A percentile compares a stretch with the other conserved stretches of the same genome.
Conservation (phyloP, 2,329 filamentous ascomycete species). For the Colletotrichum endophyticum region DNA sequence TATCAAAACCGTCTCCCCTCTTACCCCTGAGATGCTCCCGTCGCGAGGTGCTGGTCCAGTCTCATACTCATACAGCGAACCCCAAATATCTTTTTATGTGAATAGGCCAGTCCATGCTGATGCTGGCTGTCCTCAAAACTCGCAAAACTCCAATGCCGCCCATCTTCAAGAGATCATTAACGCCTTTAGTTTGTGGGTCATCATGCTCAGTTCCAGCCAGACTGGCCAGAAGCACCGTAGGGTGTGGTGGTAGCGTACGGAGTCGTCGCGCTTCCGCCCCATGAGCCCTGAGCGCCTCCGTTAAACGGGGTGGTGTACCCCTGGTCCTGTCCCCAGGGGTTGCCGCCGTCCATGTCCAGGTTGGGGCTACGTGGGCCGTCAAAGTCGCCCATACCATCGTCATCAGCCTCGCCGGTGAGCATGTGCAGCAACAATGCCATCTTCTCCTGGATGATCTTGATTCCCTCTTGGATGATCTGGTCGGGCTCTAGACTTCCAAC, state of each 20-base stretch:
- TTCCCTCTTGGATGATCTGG: conserved; percentile 85
- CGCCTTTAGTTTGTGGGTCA: conserved; percentile 7
- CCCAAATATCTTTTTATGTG: background rate
- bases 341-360: conserved; percentile 62
- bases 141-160: conserved; percentile 15
- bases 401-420: conserved; percentile 57
- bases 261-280: conserved; percentile 63
- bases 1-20: background rate
- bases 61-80: background rate
- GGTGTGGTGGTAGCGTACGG: conserved; percentile 47
- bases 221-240: conserved; percentile 56
- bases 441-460: conserved; percentile 88
- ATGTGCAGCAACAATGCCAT: conserved; percentile 79
- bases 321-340: conserved; percentile 60
- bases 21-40: background rate
- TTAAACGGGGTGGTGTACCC: conserved; percentile 74
- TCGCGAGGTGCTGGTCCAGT: background rate
- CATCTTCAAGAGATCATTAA: conserved; percentile 5
- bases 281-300: conserved; percentile 64
- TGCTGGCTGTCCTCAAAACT: background rate
- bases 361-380: conserved; percentile 72
- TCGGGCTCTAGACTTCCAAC: conserved; percentile 90
- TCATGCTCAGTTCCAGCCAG: conserved; percentile 49
- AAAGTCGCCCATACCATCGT: conserved; percentile 64
- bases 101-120: background rate